These are phyloP conservation scores for Euphorbia celastroides DNA, from an alignment of 441 rosid genomes.

Conservation along the genomic window DNA sequence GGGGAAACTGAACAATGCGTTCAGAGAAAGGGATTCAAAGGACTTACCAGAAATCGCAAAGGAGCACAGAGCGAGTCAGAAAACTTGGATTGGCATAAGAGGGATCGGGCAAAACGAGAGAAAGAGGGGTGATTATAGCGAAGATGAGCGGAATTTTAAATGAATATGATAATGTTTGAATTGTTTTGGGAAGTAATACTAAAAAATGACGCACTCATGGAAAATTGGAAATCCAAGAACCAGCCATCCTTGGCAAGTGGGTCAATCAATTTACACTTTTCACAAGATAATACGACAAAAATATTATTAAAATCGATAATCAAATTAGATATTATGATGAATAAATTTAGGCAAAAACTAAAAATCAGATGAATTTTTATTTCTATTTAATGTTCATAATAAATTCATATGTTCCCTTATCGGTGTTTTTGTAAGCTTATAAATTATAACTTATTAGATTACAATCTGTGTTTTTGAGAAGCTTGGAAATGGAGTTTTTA, in stretches of 20 bases:
- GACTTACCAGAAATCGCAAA: conserved; percentile 15
- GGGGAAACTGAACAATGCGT: conserved; percentile 2
- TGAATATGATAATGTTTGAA: background rate
- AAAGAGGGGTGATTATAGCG: background rate
- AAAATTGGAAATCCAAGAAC: conserved; percentile 2
- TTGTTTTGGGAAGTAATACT: background rate
- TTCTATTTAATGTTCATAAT: too few relatives aligned
- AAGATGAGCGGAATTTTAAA: too few relatives aligned
- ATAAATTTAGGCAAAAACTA: too few relatives aligned
- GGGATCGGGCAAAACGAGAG: conserved; percentile 18
- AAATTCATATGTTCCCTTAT: too few relatives aligned
- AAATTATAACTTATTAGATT: too few relatives aligned
- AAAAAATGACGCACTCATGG: background rate
- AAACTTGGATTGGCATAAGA: background rate
- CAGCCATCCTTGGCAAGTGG: conserved; percentile 8
- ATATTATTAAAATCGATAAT: too few relatives aligned
- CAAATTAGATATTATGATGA: too few relatives aligned
- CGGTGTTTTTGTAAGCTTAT: too few relatives aligned
- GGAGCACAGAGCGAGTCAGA: background rate
- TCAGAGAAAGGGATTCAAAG: background rate
- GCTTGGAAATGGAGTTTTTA: too few relatives aligned
- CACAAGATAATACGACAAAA: too few relatives aligned
- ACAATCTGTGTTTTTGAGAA: too few relatives aligned
- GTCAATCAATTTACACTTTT: background rate
- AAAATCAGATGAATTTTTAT: too few relatives aligned